Evolutionary conservation across 1,139 yeast species (phyloP), one percentile per base, ranked within the genome.

Genomic region (Lodderomyces oxycetoniae): DNA sequence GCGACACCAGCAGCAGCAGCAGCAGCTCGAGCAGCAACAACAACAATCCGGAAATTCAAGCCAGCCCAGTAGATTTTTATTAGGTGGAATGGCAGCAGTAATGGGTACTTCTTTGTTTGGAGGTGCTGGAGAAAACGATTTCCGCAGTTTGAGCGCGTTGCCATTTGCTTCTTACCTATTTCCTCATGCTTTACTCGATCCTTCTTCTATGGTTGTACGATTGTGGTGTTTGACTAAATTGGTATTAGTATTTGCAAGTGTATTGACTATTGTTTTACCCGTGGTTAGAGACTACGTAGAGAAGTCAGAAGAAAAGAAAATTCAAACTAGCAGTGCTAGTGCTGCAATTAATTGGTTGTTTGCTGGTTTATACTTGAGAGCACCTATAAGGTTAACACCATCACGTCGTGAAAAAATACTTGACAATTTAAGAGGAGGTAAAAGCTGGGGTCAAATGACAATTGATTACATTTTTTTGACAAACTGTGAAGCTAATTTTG

Each of bases 51-150:
- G 34, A 16, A 29, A 30, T 17, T 45, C 40, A 24, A 23, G 40
- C 32, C 40, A 42, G 34, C 50, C 52, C 16, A 64, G 57, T 40
- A 69, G 68, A 46, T 50, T 63, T 28, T 50, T 74, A 30, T 45
- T 75, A 32, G 80, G 80, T n/a, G 77, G 79, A 26, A 63, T 74
- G 67, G 75, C 78, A 21, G 63, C 74, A 8, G 64, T 74, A 39
- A 58, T 73, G 57, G 80, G 79, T 11, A 62, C 71, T 3, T 61
- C 72, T 1, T 50, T 65, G 35, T 59, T 67, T 35, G 57, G 57
- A n/a, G 61, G 63, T 13, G 57, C 58, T 7, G 57, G 59, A 4
- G 57, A 54, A 36, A 52, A 53, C 33, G 71, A 65, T 41, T 63
- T 63, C 49, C 57, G 65, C 41, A 69, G 72, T 3, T 52, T 67